A percentile compares a stretch with the other conserved stretches of the same genome.
These are phyloP conservation scores for Leishmania tropica DNA, from an alignment of 208 protist genomes.

Conservation along the genomic window DNA sequence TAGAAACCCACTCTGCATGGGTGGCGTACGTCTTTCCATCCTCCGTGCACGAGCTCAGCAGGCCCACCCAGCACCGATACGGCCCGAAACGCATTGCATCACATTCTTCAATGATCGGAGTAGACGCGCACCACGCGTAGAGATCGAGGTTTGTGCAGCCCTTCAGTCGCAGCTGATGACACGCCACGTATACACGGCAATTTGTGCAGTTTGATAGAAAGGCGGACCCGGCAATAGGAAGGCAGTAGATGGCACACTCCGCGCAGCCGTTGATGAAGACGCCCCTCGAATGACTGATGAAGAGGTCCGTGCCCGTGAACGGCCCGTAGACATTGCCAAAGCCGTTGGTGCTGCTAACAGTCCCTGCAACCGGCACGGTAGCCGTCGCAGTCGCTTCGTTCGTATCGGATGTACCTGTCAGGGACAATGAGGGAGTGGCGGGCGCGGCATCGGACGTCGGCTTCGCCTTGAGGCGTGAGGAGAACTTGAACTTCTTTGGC, in stretches of 20 bases:
- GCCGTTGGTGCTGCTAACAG: slow-evolving; percentile 6
- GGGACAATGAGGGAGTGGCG: neutral
- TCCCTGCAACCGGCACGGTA: neutral
- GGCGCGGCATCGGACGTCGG: neutral
- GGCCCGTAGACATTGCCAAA: slow-evolving; percentile 50
- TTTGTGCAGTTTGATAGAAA: slow-evolving; percentile 72
- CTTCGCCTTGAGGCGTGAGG: slow-evolving; percentile 28
- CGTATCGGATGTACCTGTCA: neutral
- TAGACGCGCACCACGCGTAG: slow-evolving; percentile 84
- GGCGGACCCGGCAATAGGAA: slow-evolving; percentile 77
- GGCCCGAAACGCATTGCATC: slow-evolving; percentile 72
- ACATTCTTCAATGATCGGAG: slow-evolving; percentile 84
- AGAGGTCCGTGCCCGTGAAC: slow-evolving; percentile 33
- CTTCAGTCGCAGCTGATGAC: slow-evolving; percentile 87
- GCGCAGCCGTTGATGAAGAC: slow-evolving; percentile 61
- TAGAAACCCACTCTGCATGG: slow-evolving; percentile 60
- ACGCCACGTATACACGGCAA: slow-evolving; percentile 80
- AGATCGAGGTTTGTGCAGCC: slow-evolving; percentile 65
- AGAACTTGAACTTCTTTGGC: slow-evolving; percentile 67
- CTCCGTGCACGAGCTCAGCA: slow-evolving; percentile 42
- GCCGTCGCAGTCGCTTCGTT: neutral
- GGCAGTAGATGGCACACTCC: slow-evolving; percentile 54
- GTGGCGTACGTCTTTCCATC: slow-evolving; percentile 34
- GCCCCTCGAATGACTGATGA: slow-evolving; percentile 47
- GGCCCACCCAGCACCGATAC: slow-evolving; percentile 75